These are phyloP conservation scores for Tetracladium maxilliforme DNA, from an alignment of 2,329 filamentous ascomycete species.

Conservation along the genomic window DNA sequence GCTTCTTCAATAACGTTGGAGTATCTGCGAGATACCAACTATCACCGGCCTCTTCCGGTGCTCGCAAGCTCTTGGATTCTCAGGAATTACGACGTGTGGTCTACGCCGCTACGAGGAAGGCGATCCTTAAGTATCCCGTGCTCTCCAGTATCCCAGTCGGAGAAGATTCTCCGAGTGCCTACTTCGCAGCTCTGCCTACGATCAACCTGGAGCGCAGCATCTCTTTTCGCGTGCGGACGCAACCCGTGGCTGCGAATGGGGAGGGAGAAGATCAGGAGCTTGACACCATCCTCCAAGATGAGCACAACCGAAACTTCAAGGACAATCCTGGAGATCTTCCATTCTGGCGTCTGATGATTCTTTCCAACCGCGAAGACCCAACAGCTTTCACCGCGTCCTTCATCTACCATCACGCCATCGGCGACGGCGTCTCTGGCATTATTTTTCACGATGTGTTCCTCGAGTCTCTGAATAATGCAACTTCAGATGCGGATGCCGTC, in stretches of 20 bases:
- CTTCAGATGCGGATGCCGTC: constrained; percentile 10
- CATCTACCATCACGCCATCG: constrained; percentile 34
- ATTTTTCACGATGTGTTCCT: constrained; percentile 33
- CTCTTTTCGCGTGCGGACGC: constrained; percentile 14
- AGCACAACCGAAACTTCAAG: constrained; percentile 19
- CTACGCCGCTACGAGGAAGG: constrained; percentile 16
- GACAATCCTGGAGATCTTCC: constrained; percentile 19
- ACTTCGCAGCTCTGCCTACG: constrained; percentile 25
- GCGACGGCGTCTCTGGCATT: constrained; percentile 32
- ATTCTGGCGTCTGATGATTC: constrained; percentile 26
- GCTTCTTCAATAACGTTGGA: constrained; percentile 26
- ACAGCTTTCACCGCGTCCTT: constrained; percentile 26
- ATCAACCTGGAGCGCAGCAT: constrained; percentile 23
- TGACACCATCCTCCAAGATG: constrained; percentile 19
- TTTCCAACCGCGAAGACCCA: constrained; percentile 11
- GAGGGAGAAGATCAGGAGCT: constrained; percentile 23
- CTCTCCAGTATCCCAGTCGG: constrained; percentile 24
- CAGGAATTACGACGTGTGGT: neutral
- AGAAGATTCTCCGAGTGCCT: constrained; percentile 21
- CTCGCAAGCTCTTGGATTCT: constrained; percentile 13
- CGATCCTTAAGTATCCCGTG: constrained; percentile 23
- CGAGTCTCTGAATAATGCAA: constrained; percentile 22
- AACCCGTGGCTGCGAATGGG: constrained; percentile 7
- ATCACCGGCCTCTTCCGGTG: constrained; percentile 9
- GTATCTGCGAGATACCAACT: constrained; percentile 21